A percentile compares a stretch with the other conserved stretches of the same genome.
phyloP scores from a whole-genome alignment of 2,329 filamentous ascomycete species.

The Leptographium lundbergii region DNA sequence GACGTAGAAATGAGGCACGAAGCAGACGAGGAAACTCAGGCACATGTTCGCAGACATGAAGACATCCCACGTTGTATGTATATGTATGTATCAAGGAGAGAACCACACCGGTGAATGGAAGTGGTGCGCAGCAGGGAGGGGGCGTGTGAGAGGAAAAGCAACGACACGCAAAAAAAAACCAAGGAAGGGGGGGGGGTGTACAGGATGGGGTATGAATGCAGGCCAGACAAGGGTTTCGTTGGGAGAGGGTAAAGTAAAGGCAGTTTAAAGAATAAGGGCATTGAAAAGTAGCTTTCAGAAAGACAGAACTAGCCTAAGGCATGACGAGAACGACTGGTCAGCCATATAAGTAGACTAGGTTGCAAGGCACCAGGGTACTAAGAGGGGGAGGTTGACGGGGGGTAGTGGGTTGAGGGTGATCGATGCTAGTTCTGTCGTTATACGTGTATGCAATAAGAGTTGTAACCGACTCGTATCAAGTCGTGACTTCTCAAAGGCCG shows the following conservation, averaged over 20 bases:
- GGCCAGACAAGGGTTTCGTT: background rate
- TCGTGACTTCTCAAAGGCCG: background rate
- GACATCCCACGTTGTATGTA: constrained; percentile 3
- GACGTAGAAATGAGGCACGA: background rate
- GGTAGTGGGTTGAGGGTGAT: background rate
- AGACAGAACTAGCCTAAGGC: background rate
- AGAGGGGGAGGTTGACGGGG: background rate
- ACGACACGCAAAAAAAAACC: background rate
- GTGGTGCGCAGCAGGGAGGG: background rate
- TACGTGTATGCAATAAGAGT: constrained; percentile 4
- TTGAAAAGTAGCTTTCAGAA: background rate
- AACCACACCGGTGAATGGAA: background rate
- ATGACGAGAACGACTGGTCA: background rate
- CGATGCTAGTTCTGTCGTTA: constrained; percentile 1
- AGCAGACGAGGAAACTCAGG: background rate
- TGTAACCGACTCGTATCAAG: background rate
- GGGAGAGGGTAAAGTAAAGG: background rate
- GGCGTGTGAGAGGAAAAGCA: background rate
- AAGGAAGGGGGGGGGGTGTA: background rate
- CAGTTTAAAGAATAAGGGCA: background rate
- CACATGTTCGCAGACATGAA: background rate
- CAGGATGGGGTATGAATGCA: background rate
- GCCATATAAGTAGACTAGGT: background rate
- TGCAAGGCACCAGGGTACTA: background rate
- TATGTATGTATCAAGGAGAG: constrained; percentile 4